phyloP scores from a whole-genome alignment of 1,284 basidiomycete genomes.

The Peniophora sp. region DNA sequence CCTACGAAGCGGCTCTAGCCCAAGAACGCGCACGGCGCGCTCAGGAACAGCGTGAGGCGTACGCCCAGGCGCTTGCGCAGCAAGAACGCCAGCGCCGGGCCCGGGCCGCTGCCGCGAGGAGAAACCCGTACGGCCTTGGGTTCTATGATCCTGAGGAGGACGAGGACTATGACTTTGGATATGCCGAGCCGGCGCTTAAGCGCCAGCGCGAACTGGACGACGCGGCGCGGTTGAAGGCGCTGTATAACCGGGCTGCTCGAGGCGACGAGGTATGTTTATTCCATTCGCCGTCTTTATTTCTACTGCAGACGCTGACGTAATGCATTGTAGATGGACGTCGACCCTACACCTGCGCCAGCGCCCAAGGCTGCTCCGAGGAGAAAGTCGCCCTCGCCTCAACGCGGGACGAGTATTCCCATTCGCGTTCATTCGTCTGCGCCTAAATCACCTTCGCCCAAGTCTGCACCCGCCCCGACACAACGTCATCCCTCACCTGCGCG shows the following conservation, averaged over 20 bases:
- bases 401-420: not conserved
- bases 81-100: not conserved
- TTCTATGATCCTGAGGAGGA: constrained; percentile 1
- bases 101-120: not conserved
- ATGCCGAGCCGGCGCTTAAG: not conserved
- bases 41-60: not conserved
- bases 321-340: not conserved
- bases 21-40: not conserved
- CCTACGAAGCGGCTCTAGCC: not conserved
- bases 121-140: not conserved
- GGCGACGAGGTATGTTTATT: not conserved
- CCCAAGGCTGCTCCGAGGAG: not conserved
- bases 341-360: not conserved
- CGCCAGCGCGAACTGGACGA: not conserved
- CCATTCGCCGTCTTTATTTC: not conserved
- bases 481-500: not conserved
- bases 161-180: not conserved
- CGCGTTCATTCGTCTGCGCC: not conserved
- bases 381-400: not conserved
- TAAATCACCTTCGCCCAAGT: not conserved
- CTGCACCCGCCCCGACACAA: not conserved
- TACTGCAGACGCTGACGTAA: not conserved
- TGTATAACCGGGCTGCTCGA: not conserved
- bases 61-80: not conserved
- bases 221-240: not conserved